Percentiles rank a stretch among this genome's conserved stretches.
phyloP scores from a whole-genome alignment of 352 stramenopile species.

The Blastocystis hominis region DNA sequence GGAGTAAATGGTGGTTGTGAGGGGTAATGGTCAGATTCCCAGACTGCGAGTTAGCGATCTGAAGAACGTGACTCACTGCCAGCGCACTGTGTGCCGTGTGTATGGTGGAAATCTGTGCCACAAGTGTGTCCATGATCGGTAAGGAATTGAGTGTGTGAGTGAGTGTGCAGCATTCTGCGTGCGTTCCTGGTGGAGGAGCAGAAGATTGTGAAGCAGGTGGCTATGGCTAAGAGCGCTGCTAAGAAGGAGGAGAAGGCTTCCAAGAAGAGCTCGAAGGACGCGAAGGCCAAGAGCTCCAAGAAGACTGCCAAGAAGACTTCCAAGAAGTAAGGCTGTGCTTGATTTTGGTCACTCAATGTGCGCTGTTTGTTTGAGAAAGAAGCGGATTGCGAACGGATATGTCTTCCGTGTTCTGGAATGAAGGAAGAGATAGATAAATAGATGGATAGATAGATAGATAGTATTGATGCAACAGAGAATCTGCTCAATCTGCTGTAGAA shows the following conservation, averaged over 20 bases:
- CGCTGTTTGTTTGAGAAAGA: constrained; percentile 17
- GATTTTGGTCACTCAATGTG: constrained; percentile 38
- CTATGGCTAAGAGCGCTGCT: constrained; percentile 83
- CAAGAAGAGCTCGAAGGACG: constrained; percentile 23
- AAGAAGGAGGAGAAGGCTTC: constrained; percentile 61
- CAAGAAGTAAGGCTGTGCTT: constrained; percentile 47
- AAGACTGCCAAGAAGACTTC: constrained; percentile 13
- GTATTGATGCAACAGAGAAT: neutral
- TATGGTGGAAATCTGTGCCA: constrained; percentile 88
- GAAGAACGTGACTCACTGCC: constrained; percentile 74
- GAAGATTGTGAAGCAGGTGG: constrained; percentile 98
- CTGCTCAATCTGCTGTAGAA: neutral
- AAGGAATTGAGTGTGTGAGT: neutral
- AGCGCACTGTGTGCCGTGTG: constrained; percentile 85
- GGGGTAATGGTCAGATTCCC: constrained; percentile 3
- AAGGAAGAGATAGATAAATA: neutral
- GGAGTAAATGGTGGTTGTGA: constrained; percentile 63
- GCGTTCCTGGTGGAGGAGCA: constrained; percentile 98
- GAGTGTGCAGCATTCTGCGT: constrained; percentile 75
- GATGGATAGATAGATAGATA: too few relatives aligned
- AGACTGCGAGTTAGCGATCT: constrained; percentile 65
- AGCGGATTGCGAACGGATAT: neutral
- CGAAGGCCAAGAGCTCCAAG: neutral
- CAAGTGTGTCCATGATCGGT: constrained; percentile 80
- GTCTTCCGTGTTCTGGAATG: neutral